These are phyloP conservation scores for Cryomyces minteri DNA, from an alignment of 495 filamentous ascomycete species.

Conservation along the genomic window DNA sequence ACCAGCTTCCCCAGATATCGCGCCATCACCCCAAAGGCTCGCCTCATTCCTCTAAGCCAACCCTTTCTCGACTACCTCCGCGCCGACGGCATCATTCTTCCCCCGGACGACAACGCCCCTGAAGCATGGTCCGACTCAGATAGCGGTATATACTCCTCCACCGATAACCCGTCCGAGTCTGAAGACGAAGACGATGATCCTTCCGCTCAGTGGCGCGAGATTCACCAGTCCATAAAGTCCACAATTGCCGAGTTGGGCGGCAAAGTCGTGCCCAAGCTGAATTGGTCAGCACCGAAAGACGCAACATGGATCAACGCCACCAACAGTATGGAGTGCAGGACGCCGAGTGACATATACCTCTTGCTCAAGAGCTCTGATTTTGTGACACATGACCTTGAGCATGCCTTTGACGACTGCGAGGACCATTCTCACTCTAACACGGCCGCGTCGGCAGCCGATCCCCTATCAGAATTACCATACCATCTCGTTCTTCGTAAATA, in stretches of 20 bases:
- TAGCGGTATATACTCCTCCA: constrained; percentile 22
- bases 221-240: constrained; percentile 56
- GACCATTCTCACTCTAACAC: constrained; percentile 16
- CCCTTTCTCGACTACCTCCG: constrained; percentile 75
- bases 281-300: constrained; percentile 95
- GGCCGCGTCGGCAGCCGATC: constrained; percentile 4
- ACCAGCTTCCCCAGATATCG: constrained; percentile 41
- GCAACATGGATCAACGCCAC: constrained; percentile 86
- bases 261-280: constrained; percentile 74
- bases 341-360: constrained; percentile 79
- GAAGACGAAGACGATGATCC: constrained; percentile 34
- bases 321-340: constrained; percentile 77
- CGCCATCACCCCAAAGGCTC: constrained; percentile 61
- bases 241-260: constrained; percentile 68
- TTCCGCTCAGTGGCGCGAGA: constrained; percentile 41
- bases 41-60: constrained; percentile 53
- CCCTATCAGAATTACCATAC: constrained; percentile 29
- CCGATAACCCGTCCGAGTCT: constrained; percentile 23
- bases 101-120: constrained; percentile 31
- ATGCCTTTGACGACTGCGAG: constrained; percentile 70
- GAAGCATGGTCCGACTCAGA: constrained; percentile 20
- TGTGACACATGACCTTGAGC: constrained; percentile 81
- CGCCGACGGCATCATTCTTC: constrained; percentile 82
- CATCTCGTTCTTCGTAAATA: constrained; percentile 69
- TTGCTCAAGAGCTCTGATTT: constrained; percentile 87